Evolutionary conservation across 176 grass and related monocot species (phyloP), one percentile per base, ranked within the genome.

Genomic region (Microstegium vimineum): DNA sequence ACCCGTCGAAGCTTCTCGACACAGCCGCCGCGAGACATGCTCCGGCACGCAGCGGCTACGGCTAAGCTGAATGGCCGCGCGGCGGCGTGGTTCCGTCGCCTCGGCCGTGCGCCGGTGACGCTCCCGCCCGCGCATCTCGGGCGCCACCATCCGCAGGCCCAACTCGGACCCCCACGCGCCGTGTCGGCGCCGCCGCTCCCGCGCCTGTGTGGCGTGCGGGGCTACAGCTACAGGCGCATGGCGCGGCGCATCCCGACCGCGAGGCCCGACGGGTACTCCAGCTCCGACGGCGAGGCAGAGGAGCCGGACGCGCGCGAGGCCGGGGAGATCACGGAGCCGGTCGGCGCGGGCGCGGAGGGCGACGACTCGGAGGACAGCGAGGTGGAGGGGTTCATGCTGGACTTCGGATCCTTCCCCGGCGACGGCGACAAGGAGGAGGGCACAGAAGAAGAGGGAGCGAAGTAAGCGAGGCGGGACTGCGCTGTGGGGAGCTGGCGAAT

Each of bases 261-360:
- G 7, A 80, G 85, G 45, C 91, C 85, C 27, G 85, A 85, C 74
- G 86, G 86, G 42, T 94, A 80, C 88, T 91, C 88, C 9, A 85
- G 71, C 51, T 88, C 91, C 13, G 91, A 94, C 10, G 37, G 69
- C 47, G 88, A 94, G 65, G 51, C n/a, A 31, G 88, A 83, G 66
- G 88, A 83, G 2, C 35, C 63, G 11, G 71, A 72, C 22, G 35
- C 31, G 54, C 45, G 28, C 40, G 37, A n/a, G 9, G 23, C 49
- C 33, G 51, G 51, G 26, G 72, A 72, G 65, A 2, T 2, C 26
- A 10, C 23, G 37, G 63, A 61, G 13, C 38, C 71, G 26, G 57
- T 8, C 15, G 69, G 13, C 7, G 71, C 12, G 6, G 80, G 32
- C 62, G 70, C 16, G 17, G 71, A 61, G 25, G 81, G 33, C 37